Conservation (phyloP, 1,284 basidiomycete species). For the Violaceomyces palustris region DNA sequence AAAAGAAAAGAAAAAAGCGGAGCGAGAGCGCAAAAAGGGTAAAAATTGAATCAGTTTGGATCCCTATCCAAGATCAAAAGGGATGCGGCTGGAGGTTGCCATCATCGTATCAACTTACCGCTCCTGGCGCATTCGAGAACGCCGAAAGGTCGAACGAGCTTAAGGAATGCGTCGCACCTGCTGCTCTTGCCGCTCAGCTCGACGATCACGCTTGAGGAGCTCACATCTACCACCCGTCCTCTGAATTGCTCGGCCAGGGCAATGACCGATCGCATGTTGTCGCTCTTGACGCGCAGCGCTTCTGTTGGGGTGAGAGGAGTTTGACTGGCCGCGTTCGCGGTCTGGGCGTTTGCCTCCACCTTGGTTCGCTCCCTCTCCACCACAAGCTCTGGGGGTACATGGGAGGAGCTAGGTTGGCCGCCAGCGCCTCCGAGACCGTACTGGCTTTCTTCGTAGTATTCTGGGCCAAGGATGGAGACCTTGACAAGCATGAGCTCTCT, state of each 20-base stretch:
- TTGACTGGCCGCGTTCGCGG: slow-evolving; percentile 7
- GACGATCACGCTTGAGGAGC: slow-evolving; percentile 87
- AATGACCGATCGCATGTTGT: slow-evolving; percentile 80
- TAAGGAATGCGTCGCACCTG: slow-evolving; percentile 88
- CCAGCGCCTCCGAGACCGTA: slow-evolving; percentile 7
- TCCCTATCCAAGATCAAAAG: neutral
- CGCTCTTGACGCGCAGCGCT: slow-evolving; percentile 80
- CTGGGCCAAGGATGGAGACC: slow-evolving; percentile 91
- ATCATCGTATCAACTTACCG: slow-evolving; percentile 60
- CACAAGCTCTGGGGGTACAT: slow-evolving; percentile 43
- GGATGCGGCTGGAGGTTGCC: neutral
- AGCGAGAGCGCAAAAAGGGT: neutral
- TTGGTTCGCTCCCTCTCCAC: slow-evolving; percentile 22
- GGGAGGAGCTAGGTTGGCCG: slow-evolving; percentile 7
- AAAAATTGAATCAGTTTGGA: neutral
- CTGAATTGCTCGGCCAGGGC: slow-evolving; percentile 83
- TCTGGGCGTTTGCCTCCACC: slow-evolving; percentile 3
- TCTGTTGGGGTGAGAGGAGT: slow-evolving; percentile 65
- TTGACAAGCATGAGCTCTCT: slow-evolving; percentile 84
- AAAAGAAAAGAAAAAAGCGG: neutral
- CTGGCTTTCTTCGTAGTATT: slow-evolving; percentile 70
- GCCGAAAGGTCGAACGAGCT: slow-evolving; percentile 87
- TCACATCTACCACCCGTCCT: slow-evolving; percentile 88
- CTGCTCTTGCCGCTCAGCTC: slow-evolving; percentile 89
- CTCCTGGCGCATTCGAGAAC: slow-evolving; percentile 87